Percentiles rank a stretch among this genome's conserved stretches.
These are phyloP conservation scores for Fusarium dlaminii DNA, from an alignment of 2,329 filamentous ascomycete genomes.

Conservation along the genomic window DNA sequence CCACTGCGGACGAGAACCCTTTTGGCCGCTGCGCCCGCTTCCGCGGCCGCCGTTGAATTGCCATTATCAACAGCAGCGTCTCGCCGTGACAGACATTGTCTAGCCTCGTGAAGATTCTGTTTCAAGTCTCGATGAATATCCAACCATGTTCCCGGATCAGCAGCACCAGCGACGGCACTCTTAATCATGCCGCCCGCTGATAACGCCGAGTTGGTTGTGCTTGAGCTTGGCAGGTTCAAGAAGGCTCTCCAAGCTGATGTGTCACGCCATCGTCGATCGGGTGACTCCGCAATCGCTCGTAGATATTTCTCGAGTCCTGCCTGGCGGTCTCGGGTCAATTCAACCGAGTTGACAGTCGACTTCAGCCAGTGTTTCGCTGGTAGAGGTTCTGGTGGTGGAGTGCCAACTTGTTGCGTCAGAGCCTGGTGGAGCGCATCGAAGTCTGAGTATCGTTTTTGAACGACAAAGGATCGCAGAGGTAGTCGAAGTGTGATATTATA, in stretches of 20 bases:
- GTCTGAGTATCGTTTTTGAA: constrained; percentile 86
- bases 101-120: constrained; percentile 69
- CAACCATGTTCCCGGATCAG: constrained; percentile 76
- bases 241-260: constrained; percentile 78
- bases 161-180: constrained; percentile 53
- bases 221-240: constrained; percentile 71
- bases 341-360: constrained; percentile 73
- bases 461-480: constrained; percentile 77
- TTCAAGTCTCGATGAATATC: constrained; percentile 81
- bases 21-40: constrained; percentile 79
- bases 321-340: constrained; percentile 77
- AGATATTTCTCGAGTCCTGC: constrained; percentile 76
- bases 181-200: constrained; percentile 57
- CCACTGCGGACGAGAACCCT: constrained; percentile 75
- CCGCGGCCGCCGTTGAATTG: constrained; percentile 57
- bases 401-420: constrained; percentile 68
- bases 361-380: constrained; percentile 82
- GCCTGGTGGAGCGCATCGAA: constrained; percentile 73
- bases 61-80: constrained; percentile 61
- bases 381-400: constrained; percentile 72
- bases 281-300: constrained; percentile 73
- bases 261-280: constrained; percentile 81
- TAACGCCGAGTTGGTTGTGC: constrained; percentile 58
- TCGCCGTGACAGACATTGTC: constrained; percentile 72
- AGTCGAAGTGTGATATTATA: constrained; percentile 83